Base-by-base conservation (phyloP, 108 stramenopile species). In the Conticribra weissflogii region DNA sequence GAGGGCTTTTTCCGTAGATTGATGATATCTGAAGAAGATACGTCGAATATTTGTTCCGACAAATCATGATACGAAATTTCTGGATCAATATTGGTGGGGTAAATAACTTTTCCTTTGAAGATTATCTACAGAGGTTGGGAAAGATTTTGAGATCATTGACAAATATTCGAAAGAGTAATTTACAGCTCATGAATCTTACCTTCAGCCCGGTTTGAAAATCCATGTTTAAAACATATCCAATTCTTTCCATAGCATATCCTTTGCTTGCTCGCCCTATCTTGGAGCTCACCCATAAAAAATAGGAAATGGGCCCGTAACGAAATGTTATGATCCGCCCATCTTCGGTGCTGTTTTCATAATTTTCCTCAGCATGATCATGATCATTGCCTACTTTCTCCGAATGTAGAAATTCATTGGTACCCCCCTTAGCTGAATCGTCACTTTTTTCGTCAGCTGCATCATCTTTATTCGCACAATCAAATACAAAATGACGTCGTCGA, bases 1-100 rank as follows among this genome's bases (percentile, higher is more conserved):
- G 77, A 78, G 5, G 77, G 77, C 12, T 78, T 78, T 54, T 78
- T 78, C 1, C 77, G 63, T 18, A 47, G 52, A 24, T 66, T 55
- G 29, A 67, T 52, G 27, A 78, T 25, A 51, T 78, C 77, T 18
- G 55, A 15, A 18, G 54, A 54, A 2, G 77, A 68, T 9, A 78
- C 71, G 21, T 70, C 56, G 22, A 78, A 54, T 41, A 78, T 21
- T 54, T 78, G 58, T 23, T 65, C 63, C 1, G 77, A 71, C 5
- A 55, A 0, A 22, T 76, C 67, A 41, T 54, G 17, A 2, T 49
- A 3, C 0, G 41, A 63, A 0, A 30, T 12, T 54, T 34, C 18
- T 16, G 16, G 31, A 16, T 27, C 25, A 18, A n/a, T 49, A 41
- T 32, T 50, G 21, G 46, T 59, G 48, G 77, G 68, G 9, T 78